phyloP scores from a whole-genome alignment of 2,329 filamentous ascomycete genomes.

The Ceratocystis harringtonii region DNA sequence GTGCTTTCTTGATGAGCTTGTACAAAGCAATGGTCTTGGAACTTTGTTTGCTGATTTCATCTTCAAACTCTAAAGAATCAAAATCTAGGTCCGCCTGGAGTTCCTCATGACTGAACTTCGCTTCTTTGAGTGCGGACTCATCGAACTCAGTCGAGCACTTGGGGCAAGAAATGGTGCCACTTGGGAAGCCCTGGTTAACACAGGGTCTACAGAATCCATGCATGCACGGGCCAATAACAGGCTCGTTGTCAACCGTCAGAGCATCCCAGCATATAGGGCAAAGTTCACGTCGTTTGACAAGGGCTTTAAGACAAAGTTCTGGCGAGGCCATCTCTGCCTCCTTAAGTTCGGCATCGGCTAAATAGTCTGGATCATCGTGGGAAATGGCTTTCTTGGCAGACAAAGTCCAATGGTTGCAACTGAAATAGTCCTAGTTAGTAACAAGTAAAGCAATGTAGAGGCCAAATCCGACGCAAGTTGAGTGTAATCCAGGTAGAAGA shows the following conservation, averaged over 20 bases:
- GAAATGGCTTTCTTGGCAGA: slow-evolving; percentile 55
- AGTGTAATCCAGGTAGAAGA: slow-evolving; percentile 7
- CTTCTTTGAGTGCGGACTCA: slow-evolving; percentile 33
- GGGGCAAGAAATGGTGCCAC: slow-evolving; percentile 65
- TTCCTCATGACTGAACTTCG: slow-evolving; percentile 1
- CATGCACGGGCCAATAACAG: slow-evolving; percentile 73
- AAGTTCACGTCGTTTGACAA: slow-evolving; percentile 48
- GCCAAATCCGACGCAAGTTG: background rate
- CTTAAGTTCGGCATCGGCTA: background rate
- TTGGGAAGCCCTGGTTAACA: slow-evolving; percentile 44
- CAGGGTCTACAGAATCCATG: slow-evolving; percentile 65
- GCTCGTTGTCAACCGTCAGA: slow-evolving; percentile 38
- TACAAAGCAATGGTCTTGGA: slow-evolving; percentile 72
- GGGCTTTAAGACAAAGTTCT: slow-evolving; percentile 1
- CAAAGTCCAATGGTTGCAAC: slow-evolving; percentile 77
- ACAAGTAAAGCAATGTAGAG: slow-evolving; percentile 20
- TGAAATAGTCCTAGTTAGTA: slow-evolving; percentile 18
- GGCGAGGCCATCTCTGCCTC: background rate
- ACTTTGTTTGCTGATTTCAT: slow-evolving; percentile 50
- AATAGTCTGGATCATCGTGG: background rate
- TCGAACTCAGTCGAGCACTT: slow-evolving; percentile 61
- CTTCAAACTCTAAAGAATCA: slow-evolving; percentile 28
- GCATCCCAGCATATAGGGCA: slow-evolving; percentile 69
- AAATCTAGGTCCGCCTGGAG: slow-evolving; percentile 49
- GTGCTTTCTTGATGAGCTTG: slow-evolving; percentile 56